These are phyloP conservation scores for Neopestalotiopsis rosae DNA, from an alignment of 2,329 filamentous ascomycete genomes.

Conservation along the genomic window DNA sequence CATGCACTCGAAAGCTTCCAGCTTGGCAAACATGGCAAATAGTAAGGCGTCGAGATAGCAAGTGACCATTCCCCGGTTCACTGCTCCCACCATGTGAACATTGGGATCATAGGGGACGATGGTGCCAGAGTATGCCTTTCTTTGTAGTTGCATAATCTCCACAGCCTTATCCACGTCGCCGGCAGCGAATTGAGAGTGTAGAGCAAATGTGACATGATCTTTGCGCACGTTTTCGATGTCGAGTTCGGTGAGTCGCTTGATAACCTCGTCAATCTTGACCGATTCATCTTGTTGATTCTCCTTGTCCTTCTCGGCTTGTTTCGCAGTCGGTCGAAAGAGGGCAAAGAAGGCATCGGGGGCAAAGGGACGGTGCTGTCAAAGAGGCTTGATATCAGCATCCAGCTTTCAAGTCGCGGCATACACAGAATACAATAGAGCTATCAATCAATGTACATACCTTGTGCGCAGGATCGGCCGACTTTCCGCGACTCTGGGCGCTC, in stretches of 20 bases:
- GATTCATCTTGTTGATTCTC: conserved; percentile 52
- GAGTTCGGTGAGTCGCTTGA: conserved; percentile 40
- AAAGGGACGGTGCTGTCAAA: conserved; percentile 53
- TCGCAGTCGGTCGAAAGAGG: conserved; percentile 68
- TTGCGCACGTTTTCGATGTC: conserved; percentile 53
- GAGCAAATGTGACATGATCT: conserved; percentile 63
- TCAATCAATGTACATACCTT: conserved; percentile 47
- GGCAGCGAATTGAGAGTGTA: conserved; percentile 67
- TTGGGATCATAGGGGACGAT: conserved; percentile 76
- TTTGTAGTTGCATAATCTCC: conserved; percentile 77
- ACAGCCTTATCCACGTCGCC: conserved; percentile 77
- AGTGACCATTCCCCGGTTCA: conserved; percentile 86
- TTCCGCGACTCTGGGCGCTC: conserved; percentile 59
- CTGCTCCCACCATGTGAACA: conserved; percentile 79
- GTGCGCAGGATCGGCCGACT: conserved; percentile 58
- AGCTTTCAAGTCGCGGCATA: not conserved
- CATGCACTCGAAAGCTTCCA: conserved; percentile 93
- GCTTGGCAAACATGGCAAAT: conserved; percentile 92
- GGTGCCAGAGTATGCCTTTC: conserved; percentile 81
- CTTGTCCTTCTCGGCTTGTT: conserved; percentile 55
- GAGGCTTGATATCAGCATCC: not conserved
- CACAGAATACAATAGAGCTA: not conserved
- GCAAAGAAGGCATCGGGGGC: conserved; percentile 64
- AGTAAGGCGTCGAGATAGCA: conserved; percentile 92
- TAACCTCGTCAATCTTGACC: conserved; percentile 44